Evolutionary conservation across 2,329 filamentous ascomycete species (phyloP).

Genomic region (Hirsutella rhossiliensis): DNA sequence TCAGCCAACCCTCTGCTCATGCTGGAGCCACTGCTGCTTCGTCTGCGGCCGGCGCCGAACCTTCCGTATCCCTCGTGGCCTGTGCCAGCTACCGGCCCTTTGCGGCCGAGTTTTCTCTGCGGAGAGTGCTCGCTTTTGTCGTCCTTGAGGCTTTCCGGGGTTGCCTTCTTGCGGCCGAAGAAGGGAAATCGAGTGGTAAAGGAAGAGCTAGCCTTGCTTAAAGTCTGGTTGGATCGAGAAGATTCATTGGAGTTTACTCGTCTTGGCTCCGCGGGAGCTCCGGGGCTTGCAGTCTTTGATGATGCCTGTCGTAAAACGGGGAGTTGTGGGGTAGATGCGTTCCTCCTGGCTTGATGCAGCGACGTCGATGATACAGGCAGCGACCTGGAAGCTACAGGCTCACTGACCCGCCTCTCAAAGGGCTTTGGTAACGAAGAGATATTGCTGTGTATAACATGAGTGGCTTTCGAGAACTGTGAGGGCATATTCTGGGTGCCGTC

Average conservation of each 20-base stretch:
- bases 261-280: constrained; percentile 8
- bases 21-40: constrained; percentile 48
- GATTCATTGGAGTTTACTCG: constrained; percentile 9
- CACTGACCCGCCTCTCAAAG: constrained; percentile 32
- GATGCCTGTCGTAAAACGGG: constrained; percentile 10
- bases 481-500: constrained; percentile 54
- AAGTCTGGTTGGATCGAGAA: constrained; percentile 25
- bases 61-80: constrained; percentile 80
- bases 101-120: constrained; percentile 32
- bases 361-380: constrained; percentile 21
- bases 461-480: constrained; percentile 36
- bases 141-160: constrained; percentile 30
- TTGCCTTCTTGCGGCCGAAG: constrained; percentile 61
- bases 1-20: constrained; percentile 30
- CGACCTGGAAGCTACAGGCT: constrained; percentile 19
- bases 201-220: constrained; percentile 39
- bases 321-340: constrained; percentile 19
- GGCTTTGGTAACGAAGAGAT: constrained; percentile 35
- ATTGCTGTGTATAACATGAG: constrained; percentile 52
- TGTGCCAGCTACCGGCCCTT: constrained; percentile 82
- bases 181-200: constrained; percentile 61
- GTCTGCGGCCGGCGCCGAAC: constrained; percentile 47
- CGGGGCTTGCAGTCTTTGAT: constrained; percentile 3
- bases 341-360: constrained; percentile 16
- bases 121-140: constrained; percentile 35